Base-by-base conservation (phyloP, 805 yeast species). In the Candida germanica region DNA sequence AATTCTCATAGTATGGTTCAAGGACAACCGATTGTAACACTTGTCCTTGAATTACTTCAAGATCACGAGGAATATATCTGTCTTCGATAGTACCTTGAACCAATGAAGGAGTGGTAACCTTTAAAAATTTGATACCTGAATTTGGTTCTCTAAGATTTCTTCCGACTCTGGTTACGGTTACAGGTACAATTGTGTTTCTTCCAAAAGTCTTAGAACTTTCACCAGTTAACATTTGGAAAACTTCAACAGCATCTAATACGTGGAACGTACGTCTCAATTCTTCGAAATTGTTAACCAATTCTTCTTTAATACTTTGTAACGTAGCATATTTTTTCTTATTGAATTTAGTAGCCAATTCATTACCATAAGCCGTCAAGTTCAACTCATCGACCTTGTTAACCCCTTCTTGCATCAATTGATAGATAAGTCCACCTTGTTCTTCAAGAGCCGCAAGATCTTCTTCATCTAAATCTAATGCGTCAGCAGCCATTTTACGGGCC, bases 401-500 rank as follows among this genome's bases (percentile, higher is more conserved):
- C 31, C 86, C 85, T 46, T 80, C 87, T 42, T 75, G 77, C 54
- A 79, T 73, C 40, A 87, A 71, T 54, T 83, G 81, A 42, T 78
- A 77, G 43, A 87, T 83, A 2, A 87, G 85, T 30, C 89, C 89
- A 32, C 89, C 93, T 42, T 83, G 84, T 43, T 80, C 83, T 53
- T 87, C 89, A 31, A 82, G 59, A 38, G 83, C 89, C 2, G 80
- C 83, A 52, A 86, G 71, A 46, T 88, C 96, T 59, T 91, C 98
- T 51, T 94, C 98, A 50, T 88, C 96, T 46, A 89, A 74, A 56
- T 91, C 98, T 46, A 93, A 72, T 2, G 98, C 98, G 67, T 93
- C 98, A 1, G 96, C 93, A 6, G 97, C 98, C 89, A 93, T 93
- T 58, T 93, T 93, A 33, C 93, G 78, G 3, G 97, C 98, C 48